phyloP scores from a whole-genome alignment of 2,329 filamentous ascomycete species.

The Alternaria postmessia region DNA sequence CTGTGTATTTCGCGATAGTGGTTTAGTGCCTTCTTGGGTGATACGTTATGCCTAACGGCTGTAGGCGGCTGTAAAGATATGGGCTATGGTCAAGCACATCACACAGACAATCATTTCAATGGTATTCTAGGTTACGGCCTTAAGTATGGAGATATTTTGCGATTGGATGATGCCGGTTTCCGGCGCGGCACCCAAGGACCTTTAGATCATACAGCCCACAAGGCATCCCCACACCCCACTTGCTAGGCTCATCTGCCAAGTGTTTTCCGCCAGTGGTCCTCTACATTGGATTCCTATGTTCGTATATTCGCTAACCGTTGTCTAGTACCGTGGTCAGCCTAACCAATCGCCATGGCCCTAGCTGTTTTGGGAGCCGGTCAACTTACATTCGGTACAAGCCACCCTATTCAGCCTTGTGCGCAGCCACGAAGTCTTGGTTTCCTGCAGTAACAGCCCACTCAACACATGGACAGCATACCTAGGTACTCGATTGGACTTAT shows the following conservation, averaged over 20 bases:
- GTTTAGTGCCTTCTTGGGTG: background rate
- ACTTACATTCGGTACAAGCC: conserved; percentile 8
- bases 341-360: conserved; percentile 7
- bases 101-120: background rate
- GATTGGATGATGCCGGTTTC: background rate
- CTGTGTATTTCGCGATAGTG: background rate
- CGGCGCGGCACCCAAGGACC: background rate
- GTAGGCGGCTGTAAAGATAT: background rate
- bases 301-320: conserved; percentile 13
- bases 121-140: background rate
- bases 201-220: conserved; percentile 1
- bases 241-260: background rate
- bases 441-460: background rate
- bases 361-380: conserved; percentile 17
- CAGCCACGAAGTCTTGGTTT: background rate
- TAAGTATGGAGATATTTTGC: background rate
- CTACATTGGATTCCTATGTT: background rate
- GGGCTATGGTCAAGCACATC: background rate
- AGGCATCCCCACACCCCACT: conserved; percentile 1
- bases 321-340: conserved; percentile 7
- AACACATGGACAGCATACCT: background rate
- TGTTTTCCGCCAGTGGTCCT: background rate
- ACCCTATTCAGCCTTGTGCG: conserved; percentile 16
- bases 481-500: background rate
- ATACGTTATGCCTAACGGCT: background rate